These are phyloP conservation scores for Mycosarcoma maydis DNA, from an alignment of 1,284 basidiomycete genomes.

Conservation along the genomic window DNA sequence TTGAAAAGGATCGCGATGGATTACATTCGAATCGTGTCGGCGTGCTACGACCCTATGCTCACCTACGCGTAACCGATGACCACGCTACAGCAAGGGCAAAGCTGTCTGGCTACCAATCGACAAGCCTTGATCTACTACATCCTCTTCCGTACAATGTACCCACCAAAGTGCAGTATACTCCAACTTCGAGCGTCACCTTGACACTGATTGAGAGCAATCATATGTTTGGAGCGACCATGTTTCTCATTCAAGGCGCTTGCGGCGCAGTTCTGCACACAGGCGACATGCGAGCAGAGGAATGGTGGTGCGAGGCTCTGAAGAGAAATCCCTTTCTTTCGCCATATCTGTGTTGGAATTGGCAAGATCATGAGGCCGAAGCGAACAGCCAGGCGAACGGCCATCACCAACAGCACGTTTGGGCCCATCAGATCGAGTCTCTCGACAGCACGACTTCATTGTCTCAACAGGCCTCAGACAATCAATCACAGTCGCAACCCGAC, in stretches of 20 bases:
- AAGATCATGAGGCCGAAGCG: background rate
- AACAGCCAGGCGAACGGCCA: background rate
- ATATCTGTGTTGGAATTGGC: slow-evolving; percentile 71
- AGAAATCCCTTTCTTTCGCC: slow-evolving; percentile 77
- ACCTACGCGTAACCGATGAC: slow-evolving; percentile 33
- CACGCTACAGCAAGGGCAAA: slow-evolving; percentile 33
- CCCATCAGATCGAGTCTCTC: slow-evolving; percentile 27
- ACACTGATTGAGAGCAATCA: slow-evolving; percentile 92
- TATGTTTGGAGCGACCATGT: slow-evolving; percentile 93
- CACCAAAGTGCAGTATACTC: slow-evolving; percentile 73
- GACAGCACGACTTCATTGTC: slow-evolving; percentile 15
- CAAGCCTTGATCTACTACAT: slow-evolving; percentile 37
- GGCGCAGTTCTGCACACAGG: slow-evolving; percentile 88
- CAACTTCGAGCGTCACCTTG: slow-evolving; percentile 73
- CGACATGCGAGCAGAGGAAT: slow-evolving; percentile 85
- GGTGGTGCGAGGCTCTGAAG: slow-evolving; percentile 76
- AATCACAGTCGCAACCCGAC: slow-evolving; percentile 11
- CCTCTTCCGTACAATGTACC: slow-evolving; percentile 71
- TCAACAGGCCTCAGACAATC: background rate
- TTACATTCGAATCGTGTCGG: slow-evolving; percentile 10
- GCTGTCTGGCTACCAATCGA: slow-evolving; percentile 22
- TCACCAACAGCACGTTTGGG: slow-evolving; percentile 10
- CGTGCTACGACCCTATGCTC: slow-evolving; percentile 46
- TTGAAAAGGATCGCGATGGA: slow-evolving; percentile 33
- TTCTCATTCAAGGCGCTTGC: slow-evolving; percentile 79